phyloP scores from a whole-genome alignment of 2,329 filamentous ascomycete genomes.

The Fusarium armeniacum region DNA sequence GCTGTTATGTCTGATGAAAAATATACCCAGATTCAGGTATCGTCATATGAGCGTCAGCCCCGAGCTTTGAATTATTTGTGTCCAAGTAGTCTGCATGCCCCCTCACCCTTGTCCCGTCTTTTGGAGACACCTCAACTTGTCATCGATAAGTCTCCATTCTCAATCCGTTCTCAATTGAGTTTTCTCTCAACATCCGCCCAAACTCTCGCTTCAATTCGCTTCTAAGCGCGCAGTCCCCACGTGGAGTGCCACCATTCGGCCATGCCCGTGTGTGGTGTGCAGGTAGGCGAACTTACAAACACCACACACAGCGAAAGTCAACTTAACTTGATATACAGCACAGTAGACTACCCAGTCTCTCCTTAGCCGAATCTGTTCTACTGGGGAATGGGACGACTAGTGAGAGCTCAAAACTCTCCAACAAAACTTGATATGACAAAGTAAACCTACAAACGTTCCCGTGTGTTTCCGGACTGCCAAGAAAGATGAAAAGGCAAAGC shows the following conservation, averaged over 20 bases:
- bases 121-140: slow-evolving; percentile 27
- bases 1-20: background rate
- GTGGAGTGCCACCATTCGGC: slow-evolving; percentile 46
- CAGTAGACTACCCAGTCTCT: background rate
- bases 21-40: slow-evolving; percentile 4
- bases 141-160: slow-evolving; percentile 23
- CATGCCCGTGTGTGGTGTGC: slow-evolving; percentile 42
- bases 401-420: background rate
- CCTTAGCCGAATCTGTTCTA: slow-evolving; percentile 9
- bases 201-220: slow-evolving; percentile 32
- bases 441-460: slow-evolving; percentile 11
- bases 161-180: slow-evolving; percentile 29
- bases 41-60: slow-evolving; percentile 47
- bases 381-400: background rate
- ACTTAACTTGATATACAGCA: slow-evolving; percentile 4
- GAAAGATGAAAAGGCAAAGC: slow-evolving; percentile 8
- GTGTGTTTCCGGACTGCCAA: slow-evolving; percentile 22
- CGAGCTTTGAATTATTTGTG: slow-evolving; percentile 20
- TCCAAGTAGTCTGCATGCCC: background rate
- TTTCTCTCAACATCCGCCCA: slow-evolving; percentile 32
- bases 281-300: slow-evolving; percentile 5
- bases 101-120: slow-evolving; percentile 6
- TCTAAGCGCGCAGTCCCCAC: slow-evolving; percentile 48
- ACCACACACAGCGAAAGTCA: slow-evolving; percentile 15
- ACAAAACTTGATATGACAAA: background rate